phyloP scores from a whole-genome alignment of 2,329 filamentous ascomycete species.

The Dactylonectria estremocensis region DNA sequence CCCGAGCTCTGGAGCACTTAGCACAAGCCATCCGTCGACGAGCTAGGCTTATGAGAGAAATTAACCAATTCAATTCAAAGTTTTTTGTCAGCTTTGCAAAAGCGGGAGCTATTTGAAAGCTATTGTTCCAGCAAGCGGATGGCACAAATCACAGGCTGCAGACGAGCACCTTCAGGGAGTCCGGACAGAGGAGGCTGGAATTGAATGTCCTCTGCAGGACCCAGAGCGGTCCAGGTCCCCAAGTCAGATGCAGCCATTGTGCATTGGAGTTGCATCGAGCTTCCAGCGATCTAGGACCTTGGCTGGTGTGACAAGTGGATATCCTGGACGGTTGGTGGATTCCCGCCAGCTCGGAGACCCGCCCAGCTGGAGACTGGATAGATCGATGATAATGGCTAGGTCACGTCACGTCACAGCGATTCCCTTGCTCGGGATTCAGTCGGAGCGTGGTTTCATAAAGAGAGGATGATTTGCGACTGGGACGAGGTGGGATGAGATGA shows the following conservation, averaged over 20 bases:
- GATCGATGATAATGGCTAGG: slow-evolving; percentile 29
- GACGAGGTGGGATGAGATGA: slow-evolving; percentile 13
- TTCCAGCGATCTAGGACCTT: slow-evolving; percentile 13
- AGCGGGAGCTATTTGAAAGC: not conserved
- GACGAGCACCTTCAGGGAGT: slow-evolving; percentile 1
- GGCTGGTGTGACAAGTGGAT: slow-evolving; percentile 23
- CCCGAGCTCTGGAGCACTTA: slow-evolving; percentile 36
- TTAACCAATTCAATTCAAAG: slow-evolving; percentile 25
- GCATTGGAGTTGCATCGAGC: slow-evolving; percentile 17
- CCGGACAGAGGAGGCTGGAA: not conserved
- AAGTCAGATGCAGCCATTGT: slow-evolving; percentile 13
- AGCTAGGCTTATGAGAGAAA: slow-evolving; percentile 34
- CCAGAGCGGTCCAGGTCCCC: slow-evolving; percentile 5
- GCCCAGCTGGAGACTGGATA: slow-evolving; percentile 34
- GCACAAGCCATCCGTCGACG: slow-evolving; percentile 34
- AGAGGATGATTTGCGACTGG: slow-evolving; percentile 16
- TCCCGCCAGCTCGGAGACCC: slow-evolving; percentile 35
- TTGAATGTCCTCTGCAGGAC: slow-evolving; percentile 7
- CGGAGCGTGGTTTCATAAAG: slow-evolving; percentile 17
- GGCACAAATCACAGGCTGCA: slow-evolving; percentile 1
- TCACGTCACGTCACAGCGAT: slow-evolving; percentile 26
- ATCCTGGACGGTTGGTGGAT: slow-evolving; percentile 22
- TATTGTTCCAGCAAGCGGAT: not conserved
- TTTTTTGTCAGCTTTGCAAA: not conserved
- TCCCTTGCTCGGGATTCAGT: slow-evolving; percentile 17